Conservation (phyloP, 345 rosid genomes). For the Capsella bursapastoris region DNA sequence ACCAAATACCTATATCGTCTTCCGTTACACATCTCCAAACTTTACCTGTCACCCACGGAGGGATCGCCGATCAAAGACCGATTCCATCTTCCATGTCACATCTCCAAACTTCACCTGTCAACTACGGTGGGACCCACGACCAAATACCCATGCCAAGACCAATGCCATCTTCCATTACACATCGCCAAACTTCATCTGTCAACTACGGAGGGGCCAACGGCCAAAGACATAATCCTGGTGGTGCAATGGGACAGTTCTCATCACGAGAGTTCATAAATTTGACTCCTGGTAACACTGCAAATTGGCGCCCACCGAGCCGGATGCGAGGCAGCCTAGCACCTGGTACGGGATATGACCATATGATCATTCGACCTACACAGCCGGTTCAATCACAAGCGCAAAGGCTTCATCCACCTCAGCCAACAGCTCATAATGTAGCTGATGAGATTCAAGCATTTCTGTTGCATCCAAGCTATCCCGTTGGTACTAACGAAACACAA, state of each 20-base stretch:
- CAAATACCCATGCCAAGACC: constrained; percentile 41
- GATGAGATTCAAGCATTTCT: constrained; percentile 27
- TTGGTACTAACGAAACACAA: constrained; percentile 4
- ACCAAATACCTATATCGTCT: constrained; percentile 38
- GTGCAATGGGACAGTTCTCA: constrained; percentile 38
- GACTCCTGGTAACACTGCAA: constrained; percentile 42
- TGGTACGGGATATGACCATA: constrained; percentile 50
- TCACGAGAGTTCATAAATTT: constrained; percentile 39
- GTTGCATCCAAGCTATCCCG: constrained; percentile 29
- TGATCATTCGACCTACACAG: constrained; percentile 70
- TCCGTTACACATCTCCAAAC: constrained; percentile 45
- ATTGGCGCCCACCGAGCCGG: constrained; percentile 54
- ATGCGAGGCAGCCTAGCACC: constrained; percentile 88
- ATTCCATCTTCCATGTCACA: constrained; percentile 42
- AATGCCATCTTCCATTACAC: constrained; percentile 43
- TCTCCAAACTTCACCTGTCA: constrained; percentile 34
- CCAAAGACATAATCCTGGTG: constrained; percentile 35
- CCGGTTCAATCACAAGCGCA: constrained; percentile 47
- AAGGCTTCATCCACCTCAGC: constrained; percentile 5
- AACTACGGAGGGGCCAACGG: constrained; percentile 36
- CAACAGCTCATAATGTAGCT: not conserved
- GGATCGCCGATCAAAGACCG: constrained; percentile 32
- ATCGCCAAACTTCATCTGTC: constrained; percentile 35
- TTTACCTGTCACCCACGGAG: constrained; percentile 30
- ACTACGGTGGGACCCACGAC: constrained; percentile 17